Base-by-base conservation (phyloP, 495 filamentous ascomycete genomes). In the Thermothielavioides terrestris region DNA sequence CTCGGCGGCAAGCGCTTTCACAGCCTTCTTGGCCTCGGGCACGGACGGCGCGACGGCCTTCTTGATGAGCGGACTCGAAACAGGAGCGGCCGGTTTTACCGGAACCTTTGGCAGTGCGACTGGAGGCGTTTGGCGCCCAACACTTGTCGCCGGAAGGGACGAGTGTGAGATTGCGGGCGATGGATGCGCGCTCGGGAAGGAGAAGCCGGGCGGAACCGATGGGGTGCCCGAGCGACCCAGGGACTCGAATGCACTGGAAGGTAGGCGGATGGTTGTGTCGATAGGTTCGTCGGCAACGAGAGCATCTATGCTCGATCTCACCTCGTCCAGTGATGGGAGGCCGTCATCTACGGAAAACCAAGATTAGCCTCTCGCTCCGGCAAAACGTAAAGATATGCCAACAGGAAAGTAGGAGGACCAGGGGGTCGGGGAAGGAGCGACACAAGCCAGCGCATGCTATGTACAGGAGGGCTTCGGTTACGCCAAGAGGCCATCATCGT, bases 151-250 rank as follows among this genome's bases (percentile, higher is more conserved):
- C 11, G 36, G 52, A 9, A 59, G 14, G 18, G 63, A 63, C 6
- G 60, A 44, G 38, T 60, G 56, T 1, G 60, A 59, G 6, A 56
- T 40, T 8, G 56, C 53, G 0, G 72, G 69, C 0, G 71, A 64
- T 22, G 79, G 69, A 49, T 83, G 79, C 3, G 69, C 63, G 44
- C 76, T 77, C 4, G 76, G 74, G 11, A 81, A 61, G 12, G 76
- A 76, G 36, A 88, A 77, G 0, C 84, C 85, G 21, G 85, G 84
- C 28, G 84, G 84, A 9, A 84, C 66, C 2, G 73, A 75, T 3
- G 82, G 81, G 9, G 79, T 82, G 3, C 74, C 74, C 28, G 73
- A 64, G 22, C 72, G 71, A 15, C 73, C 72, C 30, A 68, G 70
- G n/a, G 42, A 66, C 30, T 72, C 61, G 54, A 76, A 73, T 4